Evolutionary conservation across 805 yeast genomes (phyloP).

Genomic region (Saccharomyces mikatae): DNA sequence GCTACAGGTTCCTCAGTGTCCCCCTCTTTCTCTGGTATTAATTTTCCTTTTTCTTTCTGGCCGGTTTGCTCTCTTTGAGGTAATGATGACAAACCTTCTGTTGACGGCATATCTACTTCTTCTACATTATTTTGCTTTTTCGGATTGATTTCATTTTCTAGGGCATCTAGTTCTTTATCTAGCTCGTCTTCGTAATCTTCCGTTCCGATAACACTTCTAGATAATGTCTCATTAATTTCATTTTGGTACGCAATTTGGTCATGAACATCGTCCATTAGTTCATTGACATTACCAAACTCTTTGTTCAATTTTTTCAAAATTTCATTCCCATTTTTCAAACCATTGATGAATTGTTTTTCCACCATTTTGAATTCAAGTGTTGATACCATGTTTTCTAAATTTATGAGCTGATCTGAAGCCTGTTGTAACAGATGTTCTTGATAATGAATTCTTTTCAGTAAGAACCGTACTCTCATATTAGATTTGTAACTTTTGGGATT

Average conservation of each 20-base stretch:
- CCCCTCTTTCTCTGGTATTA: background rate
- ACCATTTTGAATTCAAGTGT: constrained; percentile 83
- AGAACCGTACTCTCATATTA: constrained; percentile 48
- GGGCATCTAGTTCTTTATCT: constrained; percentile 49
- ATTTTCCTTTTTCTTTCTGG: background rate
- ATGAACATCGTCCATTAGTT: constrained; percentile 72
- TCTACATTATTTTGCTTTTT: constrained; percentile 17
- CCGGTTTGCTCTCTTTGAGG: background rate
- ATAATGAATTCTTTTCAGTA: constrained; percentile 70
- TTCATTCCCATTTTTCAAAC: constrained; percentile 71
- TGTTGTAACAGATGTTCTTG: constrained; percentile 65
- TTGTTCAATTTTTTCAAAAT: constrained; percentile 67
- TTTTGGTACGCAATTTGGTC: constrained; percentile 76
- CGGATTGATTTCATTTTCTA: constrained; percentile 43
- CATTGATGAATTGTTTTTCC: constrained; percentile 76
- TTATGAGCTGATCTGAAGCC: constrained; percentile 70
- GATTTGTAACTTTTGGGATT: constrained; percentile 42
- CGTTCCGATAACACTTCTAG: constrained; percentile 29
- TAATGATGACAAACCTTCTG: constrained; percentile 23
- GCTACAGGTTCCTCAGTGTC: background rate
- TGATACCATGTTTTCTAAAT: constrained; percentile 68
- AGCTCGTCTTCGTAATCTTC: constrained; percentile 46
- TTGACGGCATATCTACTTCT: constrained; percentile 20
- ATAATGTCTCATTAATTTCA: constrained; percentile 51
- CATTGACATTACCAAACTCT: constrained; percentile 77